Base-by-base conservation (phyloP, 108 stramenopile species). In the Fragilariopsis cylindrus region DNA sequence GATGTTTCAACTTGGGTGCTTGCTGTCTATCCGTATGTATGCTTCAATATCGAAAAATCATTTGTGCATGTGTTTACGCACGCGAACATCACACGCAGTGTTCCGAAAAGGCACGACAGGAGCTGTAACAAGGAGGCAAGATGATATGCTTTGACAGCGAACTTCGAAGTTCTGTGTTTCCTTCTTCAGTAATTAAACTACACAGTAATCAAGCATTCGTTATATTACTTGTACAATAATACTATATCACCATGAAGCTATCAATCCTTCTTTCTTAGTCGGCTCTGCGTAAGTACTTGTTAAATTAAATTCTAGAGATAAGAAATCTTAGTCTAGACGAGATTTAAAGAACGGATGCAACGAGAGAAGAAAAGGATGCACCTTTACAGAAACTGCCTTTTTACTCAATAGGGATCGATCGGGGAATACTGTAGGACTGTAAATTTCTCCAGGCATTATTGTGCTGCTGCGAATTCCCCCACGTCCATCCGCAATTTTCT, bases 241-340 rank as follows among this genome's bases (percentile, higher is more conserved):
- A 82, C 73, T 73, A 86, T 86, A 82, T 60, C 45, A 82, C 73
- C 76, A 86, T 86, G 85, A 86, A 86, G 82, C 60, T 69, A 69
- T 70, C 73, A 62, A 62, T 73, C 63, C 65, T 81, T 50, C 64
- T 83, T 67, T 71, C 85, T 68, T 86, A 53, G 43, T 86, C 71
- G 82, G 79, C 77, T 81, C 85, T 70, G 85, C 82, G 82, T 83
- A 83, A 83, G 82, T 82, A 53, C 15, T 57, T 1, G 8, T 43
- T 13, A 9, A 9, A 30, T 7, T 45, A 11, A 19, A 48, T 66
- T n/a, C 7, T 39, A 41, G 43, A 13, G 8, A 42, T 1, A 66
- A 43, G 15, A 39, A 30, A 47, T 11, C 9, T 44, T 21, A 21
- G 21, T 21, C 1, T 2, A 44, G 16, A 42, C 39, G 40, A 7